Evolutionary conservation across 1,139 yeast genomes (phyloP).

Genomic region (Yarrowia galli): DNA sequence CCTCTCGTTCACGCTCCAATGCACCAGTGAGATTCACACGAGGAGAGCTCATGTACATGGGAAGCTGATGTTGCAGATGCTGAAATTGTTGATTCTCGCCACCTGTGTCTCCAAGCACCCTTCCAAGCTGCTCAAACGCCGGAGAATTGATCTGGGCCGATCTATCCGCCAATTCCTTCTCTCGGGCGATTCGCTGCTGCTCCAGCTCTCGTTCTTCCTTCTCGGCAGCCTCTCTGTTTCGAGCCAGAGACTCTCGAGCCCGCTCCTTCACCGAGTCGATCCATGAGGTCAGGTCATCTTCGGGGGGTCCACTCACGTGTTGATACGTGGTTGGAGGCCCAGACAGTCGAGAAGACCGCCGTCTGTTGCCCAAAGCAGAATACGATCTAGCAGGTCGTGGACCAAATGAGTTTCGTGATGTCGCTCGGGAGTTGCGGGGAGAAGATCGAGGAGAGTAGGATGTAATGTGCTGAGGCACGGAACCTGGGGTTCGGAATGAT

Average conservation of each 20-base stretch:
- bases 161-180: slow-evolving; percentile 50
- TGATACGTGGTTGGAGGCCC: slow-evolving; percentile 33
- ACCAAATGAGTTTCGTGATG: slow-evolving; percentile 24
- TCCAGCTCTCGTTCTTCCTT: slow-evolving; percentile 55
- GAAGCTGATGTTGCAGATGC: slow-evolving; percentile 12
- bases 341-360: slow-evolving; percentile 40
- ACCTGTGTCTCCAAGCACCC: slow-evolving; percentile 44
- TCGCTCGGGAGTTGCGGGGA: slow-evolving; percentile 6
- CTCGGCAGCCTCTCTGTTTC: slow-evolving; percentile 50
- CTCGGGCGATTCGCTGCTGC: slow-evolving; percentile 46
- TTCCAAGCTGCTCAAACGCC: slow-evolving; percentile 55
- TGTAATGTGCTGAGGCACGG: slow-evolving; percentile 35
- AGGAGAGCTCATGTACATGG: slow-evolving; percentile 8
- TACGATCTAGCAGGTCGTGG: slow-evolving; percentile 39
- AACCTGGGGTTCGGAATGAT: slow-evolving; percentile 24
- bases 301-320: slow-evolving; percentile 1
- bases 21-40: slow-evolving; percentile 31
- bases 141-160: slow-evolving; percentile 51
- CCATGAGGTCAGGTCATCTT: slow-evolving; percentile 61
- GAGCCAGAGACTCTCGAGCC: slow-evolving; percentile 50
- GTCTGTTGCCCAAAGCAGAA: slow-evolving; percentile 20
- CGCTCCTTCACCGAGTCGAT: slow-evolving; percentile 57
- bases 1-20: slow-evolving; percentile 8
- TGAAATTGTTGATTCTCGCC: too few species aligned
- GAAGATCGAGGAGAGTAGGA: slow-evolving; percentile 26